Conservation (phyloP, 495 filamentous ascomycete genomes). For the Parachaetomium inaequale region DNA sequence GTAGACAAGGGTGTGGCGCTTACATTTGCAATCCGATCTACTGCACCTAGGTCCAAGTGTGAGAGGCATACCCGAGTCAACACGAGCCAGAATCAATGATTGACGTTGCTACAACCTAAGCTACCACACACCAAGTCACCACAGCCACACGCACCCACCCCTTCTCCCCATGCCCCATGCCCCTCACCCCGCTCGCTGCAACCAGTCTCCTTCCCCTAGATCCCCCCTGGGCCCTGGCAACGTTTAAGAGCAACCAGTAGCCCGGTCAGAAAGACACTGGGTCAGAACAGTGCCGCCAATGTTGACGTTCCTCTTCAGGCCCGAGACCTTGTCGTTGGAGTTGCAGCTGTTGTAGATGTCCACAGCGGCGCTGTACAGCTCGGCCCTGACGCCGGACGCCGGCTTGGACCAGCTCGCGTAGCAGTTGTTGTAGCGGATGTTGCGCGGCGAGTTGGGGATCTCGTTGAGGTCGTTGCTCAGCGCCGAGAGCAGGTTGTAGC, state of each 20-base stretch:
- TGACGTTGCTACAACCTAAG: too few relatives aligned
- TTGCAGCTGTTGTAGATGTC: slow-evolving; percentile 6
- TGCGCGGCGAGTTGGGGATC: background rate
- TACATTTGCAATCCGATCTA: too few relatives aligned
- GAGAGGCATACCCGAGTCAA: too few relatives aligned
- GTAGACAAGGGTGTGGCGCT: too few relatives aligned
- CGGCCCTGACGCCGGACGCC: background rate
- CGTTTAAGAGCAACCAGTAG: background rate
- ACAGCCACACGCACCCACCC: too few relatives aligned
- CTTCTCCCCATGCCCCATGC: too few relatives aligned
- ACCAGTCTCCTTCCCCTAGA: too few relatives aligned
- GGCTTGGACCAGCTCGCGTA: background rate
- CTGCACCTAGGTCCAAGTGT: too few relatives aligned
- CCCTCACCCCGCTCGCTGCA: too few relatives aligned
- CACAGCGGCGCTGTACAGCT: background rate
- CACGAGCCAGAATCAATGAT: too few relatives aligned
- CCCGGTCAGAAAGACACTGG: background rate
- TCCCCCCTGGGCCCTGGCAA: background rate
- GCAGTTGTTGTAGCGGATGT: slow-evolving; percentile 6
- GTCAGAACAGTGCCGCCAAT: background rate
- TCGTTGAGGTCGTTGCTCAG: slow-evolving; percentile 6
- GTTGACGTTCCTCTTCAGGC: background rate
- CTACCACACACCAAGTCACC: too few relatives aligned
- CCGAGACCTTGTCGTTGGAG: background rate
- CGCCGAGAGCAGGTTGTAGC: background rate